phyloP scores from a whole-genome alignment of 2,329 filamentous ascomycete species.

The Alternaria angustiovoidea region DNA sequence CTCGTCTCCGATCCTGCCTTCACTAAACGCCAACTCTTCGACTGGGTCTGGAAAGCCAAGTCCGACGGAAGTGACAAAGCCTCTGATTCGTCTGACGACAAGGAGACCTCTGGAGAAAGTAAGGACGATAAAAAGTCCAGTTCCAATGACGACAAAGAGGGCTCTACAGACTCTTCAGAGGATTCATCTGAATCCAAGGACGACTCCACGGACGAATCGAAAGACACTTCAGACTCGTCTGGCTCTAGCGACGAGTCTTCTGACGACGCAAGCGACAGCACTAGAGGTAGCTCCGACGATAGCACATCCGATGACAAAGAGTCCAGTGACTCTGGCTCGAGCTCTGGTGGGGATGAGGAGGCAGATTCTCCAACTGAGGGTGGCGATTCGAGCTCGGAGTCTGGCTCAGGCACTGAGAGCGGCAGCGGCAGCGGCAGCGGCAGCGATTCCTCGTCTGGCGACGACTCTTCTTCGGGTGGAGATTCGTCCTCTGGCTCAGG shows the following conservation, averaged over 20 bases:
- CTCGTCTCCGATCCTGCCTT: constrained; percentile 22
- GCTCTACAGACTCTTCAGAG: not conserved
- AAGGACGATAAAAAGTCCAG: not conserved
- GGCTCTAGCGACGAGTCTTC: not conserved
- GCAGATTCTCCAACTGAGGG: not conserved
- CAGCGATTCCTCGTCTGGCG: not conserved
- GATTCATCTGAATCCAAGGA: not conserved
- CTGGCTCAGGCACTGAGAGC: not conserved
- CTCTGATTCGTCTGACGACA: not conserved
- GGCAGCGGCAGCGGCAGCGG: not conserved
- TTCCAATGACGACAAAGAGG: not conserved
- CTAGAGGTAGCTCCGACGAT: not conserved
- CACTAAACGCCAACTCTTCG: constrained; percentile 4
- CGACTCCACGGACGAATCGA: not conserved
- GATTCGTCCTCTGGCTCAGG: not conserved
- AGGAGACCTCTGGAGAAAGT: not conserved
- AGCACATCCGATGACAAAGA: not conserved
- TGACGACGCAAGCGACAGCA: not conserved
- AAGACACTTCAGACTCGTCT: not conserved
- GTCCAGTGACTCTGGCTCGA: not conserved
- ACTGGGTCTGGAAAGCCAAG: not conserved
- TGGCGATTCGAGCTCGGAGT: not conserved
- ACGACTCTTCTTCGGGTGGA: not conserved
- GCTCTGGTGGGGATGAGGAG: constrained; percentile 1
- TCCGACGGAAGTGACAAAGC: not conserved